A percentile compares a stretch with the other conserved stretches of the same genome.
Conservation (phyloP, 176 grass and related monocot species). For the Cenchrus americanus region DNA sequence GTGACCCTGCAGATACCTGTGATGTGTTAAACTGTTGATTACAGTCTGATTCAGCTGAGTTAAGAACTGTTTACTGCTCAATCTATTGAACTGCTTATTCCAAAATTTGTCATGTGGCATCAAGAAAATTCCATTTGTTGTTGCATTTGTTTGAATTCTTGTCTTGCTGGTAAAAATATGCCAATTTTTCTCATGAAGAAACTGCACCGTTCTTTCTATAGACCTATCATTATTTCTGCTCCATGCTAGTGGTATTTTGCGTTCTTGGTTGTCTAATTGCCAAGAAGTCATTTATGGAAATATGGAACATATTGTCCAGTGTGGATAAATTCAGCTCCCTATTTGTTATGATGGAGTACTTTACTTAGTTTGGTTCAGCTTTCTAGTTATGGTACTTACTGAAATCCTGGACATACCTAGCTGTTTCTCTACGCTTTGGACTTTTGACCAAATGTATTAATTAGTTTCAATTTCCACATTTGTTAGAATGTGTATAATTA, state of each 20-base stretch:
- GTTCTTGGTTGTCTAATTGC: background rate
- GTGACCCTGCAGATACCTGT: background rate
- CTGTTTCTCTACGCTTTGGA: background rate
- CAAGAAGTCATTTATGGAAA: background rate
- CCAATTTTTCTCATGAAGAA: background rate
- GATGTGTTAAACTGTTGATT: background rate
- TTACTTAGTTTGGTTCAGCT: background rate
- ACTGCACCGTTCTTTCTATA: background rate
- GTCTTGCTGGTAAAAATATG: background rate
- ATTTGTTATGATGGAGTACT: background rate
- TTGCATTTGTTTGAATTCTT: background rate
- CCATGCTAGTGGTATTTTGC: background rate
- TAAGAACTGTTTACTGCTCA: background rate
- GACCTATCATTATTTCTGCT: background rate
- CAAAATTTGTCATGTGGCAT: background rate
- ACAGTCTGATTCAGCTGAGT: background rate
- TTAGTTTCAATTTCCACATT: constrained; percentile 3
- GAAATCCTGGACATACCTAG: background rate
- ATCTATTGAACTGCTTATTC: background rate
- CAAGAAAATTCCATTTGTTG: background rate
- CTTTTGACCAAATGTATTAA: background rate
- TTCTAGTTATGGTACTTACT: background rate
- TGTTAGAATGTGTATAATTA: constrained; percentile 26
- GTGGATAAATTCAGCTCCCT: background rate
- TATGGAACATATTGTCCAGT: background rate